phyloP scores from a whole-genome alignment of 2,329 filamentous ascomycete genomes.

The Sarocladium kiliense region DNA sequence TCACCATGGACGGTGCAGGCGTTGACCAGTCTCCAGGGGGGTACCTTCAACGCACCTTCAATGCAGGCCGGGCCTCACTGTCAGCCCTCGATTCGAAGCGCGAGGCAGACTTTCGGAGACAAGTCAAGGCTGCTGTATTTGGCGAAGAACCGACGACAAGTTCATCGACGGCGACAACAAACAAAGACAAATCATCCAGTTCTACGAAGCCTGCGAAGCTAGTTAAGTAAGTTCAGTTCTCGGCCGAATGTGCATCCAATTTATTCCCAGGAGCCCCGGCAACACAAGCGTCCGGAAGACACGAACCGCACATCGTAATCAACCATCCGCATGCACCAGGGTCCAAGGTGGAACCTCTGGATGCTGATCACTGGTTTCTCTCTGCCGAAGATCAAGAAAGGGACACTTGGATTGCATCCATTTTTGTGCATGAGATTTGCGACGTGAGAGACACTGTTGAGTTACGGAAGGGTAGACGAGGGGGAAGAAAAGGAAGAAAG shows the following conservation, averaged over 20 bases:
- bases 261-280: neutral
- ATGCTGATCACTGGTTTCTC: conserved; percentile 5
- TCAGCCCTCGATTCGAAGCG: conserved; percentile 2
- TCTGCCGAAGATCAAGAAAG: neutral
- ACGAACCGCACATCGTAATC: conserved; percentile 7
- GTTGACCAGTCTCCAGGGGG: neutral
- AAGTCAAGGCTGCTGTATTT: neutral
- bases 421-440: neutral
- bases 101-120: conserved; percentile 1
- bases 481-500: neutral
- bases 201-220: conserved; percentile 1
- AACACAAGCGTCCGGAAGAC: neutral
- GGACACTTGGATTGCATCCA: neutral
- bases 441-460: neutral
- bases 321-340: neutral
- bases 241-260: neutral
- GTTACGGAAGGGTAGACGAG: no score
- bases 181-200: neutral
- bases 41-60: conserved; percentile 1
- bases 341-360: neutral
- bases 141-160: neutral
- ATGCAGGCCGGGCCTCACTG: conserved; percentile 3
- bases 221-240: conserved; percentile 6
- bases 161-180: neutral
- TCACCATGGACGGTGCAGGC: neutral